Base-by-base conservation (phyloP, 1,139 yeast genomes). In the Hyphopichia wangnamkhiaoensis region DNA sequence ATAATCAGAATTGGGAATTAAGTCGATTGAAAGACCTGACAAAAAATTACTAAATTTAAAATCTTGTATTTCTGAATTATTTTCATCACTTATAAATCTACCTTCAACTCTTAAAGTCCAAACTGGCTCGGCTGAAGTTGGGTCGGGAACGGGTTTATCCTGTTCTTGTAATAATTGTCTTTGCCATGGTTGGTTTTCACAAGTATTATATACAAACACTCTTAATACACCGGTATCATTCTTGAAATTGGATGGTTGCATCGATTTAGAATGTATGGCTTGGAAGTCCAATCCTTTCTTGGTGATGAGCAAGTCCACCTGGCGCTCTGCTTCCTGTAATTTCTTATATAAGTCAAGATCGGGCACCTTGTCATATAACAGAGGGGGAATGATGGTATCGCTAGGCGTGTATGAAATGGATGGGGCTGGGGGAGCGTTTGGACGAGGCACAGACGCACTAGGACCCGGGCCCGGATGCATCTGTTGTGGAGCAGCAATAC, bases 91-190 rank as follows among this genome's bases (percentile, higher is more conserved):
- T 29, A 91, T 68, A 26, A 88, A 66, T 40, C 90, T 72, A 9
- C 98, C 98, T 62, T 93, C 98, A 17, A 93, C 79, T 41, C 95
- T 74, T 50, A 93, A 71, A 1, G 94, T 86, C 97, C 97, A 93
- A 5, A 79, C 58, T 6, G 94, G 79, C 36, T 72, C 79, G 13
- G 56, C 54, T 2, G 54, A 43, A 7, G 51, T 39, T 5, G 58
- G 50, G 15, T 59, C 59, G 2, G 53, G 37, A 10, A 53, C 44
- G 2, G 56, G 49, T 25, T 52, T 46, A 4, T 58, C 59, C 37
- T 54, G 52, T 47, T 57, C 61, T 47, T 52, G 51, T 31, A 50
- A 60, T 38, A 69, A 63, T 41, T 67, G 71, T 37, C 70, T 71
- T 58, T 91, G 98, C 98, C 98, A 93, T 34, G 94, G 89, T 64